Evolutionary conservation across 768 basidiomycete species (phyloP), one percentile per base, ranked within the genome.

Genomic region (Xerocomellus amylosporus): DNA sequence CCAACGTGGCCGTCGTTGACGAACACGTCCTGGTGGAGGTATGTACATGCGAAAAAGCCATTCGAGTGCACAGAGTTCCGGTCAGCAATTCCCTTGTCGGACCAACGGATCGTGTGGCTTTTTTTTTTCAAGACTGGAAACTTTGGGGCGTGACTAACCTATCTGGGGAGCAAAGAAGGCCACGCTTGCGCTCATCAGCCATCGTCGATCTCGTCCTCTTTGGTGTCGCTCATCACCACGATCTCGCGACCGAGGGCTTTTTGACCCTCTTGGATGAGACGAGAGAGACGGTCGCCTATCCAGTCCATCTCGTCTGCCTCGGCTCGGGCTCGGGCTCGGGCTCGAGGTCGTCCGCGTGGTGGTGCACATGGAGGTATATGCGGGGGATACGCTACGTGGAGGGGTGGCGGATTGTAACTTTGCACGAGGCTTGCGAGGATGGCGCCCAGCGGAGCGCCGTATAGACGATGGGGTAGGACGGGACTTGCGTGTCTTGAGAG

Each of bases 201-300:
- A 63, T 91, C 89, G 56, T 91, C 90, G 4, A 84, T 80, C 61
- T 85, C 85, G 54, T 90, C 89, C 59, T 89, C 87, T 52, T 84
- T 76, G 5, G 77, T 76, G 44, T 90, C 89, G 56, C 83, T 84
- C 80, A 85, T 82, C 5, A 90, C 82, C 9, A 93, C 90, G 15
- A 93, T 77, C 65, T 93, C 89, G n/a, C 79, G 75, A 14, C 80
- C 82, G 8, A 93, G 77, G 0, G 91, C 91, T 43, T 80, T 83
- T 65, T 88, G 84, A 15, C 91, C 91, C 62, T 93, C 84, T 63
- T 84, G 82, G 58, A 93, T 93, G 47, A 93, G 80, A 55, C 72
- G 73, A 26, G 81, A 70, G 30, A 93, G 79, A 58, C 81, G 83
- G 58, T 81, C 84, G 19, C 87, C 86, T 55, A 92, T 87, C 87